Conservation (phyloP, 352 stramenopile species). For the Globisporangium viniferum region DNA sequence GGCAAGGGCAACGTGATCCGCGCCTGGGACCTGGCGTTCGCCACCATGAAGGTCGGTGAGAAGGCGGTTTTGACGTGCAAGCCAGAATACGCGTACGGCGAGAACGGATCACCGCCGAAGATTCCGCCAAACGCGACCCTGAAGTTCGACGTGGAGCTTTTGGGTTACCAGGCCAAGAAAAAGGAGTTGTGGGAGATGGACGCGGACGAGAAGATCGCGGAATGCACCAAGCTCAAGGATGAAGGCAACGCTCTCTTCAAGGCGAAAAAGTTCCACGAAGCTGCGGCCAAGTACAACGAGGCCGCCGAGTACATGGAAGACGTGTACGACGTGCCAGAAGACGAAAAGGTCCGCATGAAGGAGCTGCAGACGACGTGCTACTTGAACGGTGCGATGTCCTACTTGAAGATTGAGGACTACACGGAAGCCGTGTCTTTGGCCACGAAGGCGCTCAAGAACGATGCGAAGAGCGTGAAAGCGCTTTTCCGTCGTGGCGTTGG, state of each 20-base stretch:
- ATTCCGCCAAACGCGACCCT: constrained; percentile 94
- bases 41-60: constrained; percentile 95
- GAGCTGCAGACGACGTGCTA: constrained; percentile 87
- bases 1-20: constrained; percentile 90
- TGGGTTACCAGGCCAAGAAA: constrained; percentile 93
- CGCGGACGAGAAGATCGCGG: constrained; percentile 75
- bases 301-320: constrained; percentile 83
- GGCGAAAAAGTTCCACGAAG: constrained; percentile 80
- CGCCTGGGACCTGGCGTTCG: constrained; percentile 85
- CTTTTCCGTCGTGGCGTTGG: constrained; percentile 83
- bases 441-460: constrained; percentile 82
- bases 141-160: constrained; percentile 95
- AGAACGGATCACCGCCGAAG: constrained; percentile 87
- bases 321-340: constrained; percentile 83
- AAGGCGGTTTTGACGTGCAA: constrained; percentile 92
- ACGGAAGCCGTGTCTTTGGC: constrained; percentile 78
- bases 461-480: constrained; percentile 79
- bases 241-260: constrained; percentile 94
- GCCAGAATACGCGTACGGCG: constrained; percentile 93
- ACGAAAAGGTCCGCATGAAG: constrained; percentile 85
- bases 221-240: constrained; percentile 87
- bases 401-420: constrained; percentile 92
- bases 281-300: constrained; percentile 82
- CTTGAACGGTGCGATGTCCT: constrained; percentile 94
- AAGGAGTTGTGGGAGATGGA: constrained; percentile 95